Percentiles rank a stretch among this genome's conserved stretches.
phyloP scores from a whole-genome alignment of 2,329 filamentous ascomycete genomes.

The Xylariales sp. region DNA sequence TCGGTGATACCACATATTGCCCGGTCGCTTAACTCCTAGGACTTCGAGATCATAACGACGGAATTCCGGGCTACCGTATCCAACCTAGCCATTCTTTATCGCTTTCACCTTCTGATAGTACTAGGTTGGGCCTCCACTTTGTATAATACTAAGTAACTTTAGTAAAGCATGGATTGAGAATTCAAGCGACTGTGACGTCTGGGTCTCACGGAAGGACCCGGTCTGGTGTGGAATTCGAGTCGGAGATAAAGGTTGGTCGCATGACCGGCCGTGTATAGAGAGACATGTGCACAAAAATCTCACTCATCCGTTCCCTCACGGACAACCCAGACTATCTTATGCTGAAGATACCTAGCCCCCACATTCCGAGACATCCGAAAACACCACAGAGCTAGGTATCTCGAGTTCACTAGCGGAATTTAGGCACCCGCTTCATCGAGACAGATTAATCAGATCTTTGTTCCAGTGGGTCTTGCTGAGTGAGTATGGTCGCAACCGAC shows the following conservation, averaged over 20 bases:
- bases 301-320: not conserved
- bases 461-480: constrained; percentile 21
- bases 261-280: not conserved
- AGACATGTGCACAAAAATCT: constrained; percentile 2
- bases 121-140: not conserved
- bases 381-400: constrained; percentile 8
- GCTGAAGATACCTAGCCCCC: constrained; percentile 22
- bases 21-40: constrained; percentile 1
- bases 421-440: constrained; percentile 8
- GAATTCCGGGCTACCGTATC: not conserved
- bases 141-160: not conserved
- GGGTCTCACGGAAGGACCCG: not conserved
- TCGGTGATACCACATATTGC: constrained; percentile 8
- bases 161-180: not conserved
- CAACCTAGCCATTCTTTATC: not conserved
- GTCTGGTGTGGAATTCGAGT: not conserved
- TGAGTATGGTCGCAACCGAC: constrained; percentile 22
- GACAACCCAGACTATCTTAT: constrained; percentile 1
- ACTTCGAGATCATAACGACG: not conserved
- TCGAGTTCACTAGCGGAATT: constrained; percentile 10
- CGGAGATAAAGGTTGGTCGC: not conserved
- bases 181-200: not conserved
- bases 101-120: not conserved
- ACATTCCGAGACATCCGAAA: constrained; percentile 39
- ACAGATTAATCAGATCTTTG: constrained; percentile 15